Percentiles rank a stretch among this genome's conserved stretches.
Evolutionary conservation across 805 yeast genomes (phyloP).

Genomic region (Cyberlindnera meyerae): DNA sequence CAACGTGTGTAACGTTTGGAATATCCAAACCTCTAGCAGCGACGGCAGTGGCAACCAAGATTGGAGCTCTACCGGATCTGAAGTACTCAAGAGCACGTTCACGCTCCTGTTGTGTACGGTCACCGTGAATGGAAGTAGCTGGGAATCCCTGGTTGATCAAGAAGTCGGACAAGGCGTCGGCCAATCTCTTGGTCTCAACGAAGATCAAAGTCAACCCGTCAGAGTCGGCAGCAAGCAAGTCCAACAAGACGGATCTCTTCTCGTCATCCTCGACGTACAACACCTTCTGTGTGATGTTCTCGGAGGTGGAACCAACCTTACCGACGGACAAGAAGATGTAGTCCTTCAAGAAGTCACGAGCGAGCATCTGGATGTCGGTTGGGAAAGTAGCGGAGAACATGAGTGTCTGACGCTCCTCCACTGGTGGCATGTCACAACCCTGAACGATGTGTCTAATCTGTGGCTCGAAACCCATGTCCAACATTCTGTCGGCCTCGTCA

Average conservation of each 20-base stretch:
- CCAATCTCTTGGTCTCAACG: constrained; percentile 98
- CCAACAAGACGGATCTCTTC: constrained; percentile 85
- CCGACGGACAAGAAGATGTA: constrained; percentile 96
- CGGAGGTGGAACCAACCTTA: constrained; percentile 98
- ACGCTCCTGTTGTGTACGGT: constrained; percentile 96
- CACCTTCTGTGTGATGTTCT: constrained; percentile 93
- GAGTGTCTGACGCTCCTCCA: constrained; percentile 87
- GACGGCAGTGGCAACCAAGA: constrained; percentile 98
- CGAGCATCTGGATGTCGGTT: constrained; percentile 91
- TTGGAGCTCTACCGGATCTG: constrained; percentile 87
- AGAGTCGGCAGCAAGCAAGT: constrained; percentile 76
- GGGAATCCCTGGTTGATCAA: constrained; percentile 85
- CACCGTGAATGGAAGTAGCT: constrained; percentile 99
- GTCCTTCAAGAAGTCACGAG: constrained; percentile 93
- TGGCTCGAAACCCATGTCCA: constrained; percentile 99
- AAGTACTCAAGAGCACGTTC: constrained; percentile 94
- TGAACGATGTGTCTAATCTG: constrained; percentile 98
- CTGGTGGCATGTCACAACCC: constrained; percentile 96
- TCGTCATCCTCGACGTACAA: constrained; percentile 90
- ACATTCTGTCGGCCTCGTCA: constrained; percentile 99
- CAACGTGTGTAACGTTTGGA: constrained; percentile 97
- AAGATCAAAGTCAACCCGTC: constrained; percentile 87
- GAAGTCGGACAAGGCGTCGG: constrained; percentile 91
- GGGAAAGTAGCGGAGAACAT: constrained; percentile 99
- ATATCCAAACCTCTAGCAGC: constrained; percentile 99